Conservation (phyloP, 1,139 yeast genomes). For the Blastobotrys niveus region DNA sequence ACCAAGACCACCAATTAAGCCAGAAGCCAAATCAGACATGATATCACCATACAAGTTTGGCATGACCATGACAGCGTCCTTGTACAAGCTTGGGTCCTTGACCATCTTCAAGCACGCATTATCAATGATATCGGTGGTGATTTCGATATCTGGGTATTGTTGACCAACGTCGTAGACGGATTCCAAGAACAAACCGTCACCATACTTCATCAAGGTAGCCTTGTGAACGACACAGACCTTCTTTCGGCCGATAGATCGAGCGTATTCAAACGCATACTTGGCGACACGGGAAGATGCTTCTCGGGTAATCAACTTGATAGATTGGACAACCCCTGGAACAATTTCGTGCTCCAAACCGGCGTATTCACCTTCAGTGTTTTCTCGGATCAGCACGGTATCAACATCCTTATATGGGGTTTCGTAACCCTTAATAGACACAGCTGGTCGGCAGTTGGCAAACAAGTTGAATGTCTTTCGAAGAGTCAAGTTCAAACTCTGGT, state of each 20-base stretch:
- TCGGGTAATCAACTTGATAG: constrained; percentile 93
- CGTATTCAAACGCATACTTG: constrained; percentile 95
- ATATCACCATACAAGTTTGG: constrained; percentile 98
- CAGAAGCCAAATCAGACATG: constrained; percentile 94
- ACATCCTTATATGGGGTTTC: constrained; percentile 92
- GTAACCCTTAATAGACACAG: constrained; percentile 88
- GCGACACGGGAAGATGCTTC: constrained; percentile 95
- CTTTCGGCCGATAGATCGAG: constrained; percentile 80
- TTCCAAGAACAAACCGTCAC: constrained; percentile 93
- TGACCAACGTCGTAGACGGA: constrained; percentile 84
- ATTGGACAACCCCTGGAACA: constrained; percentile 97
- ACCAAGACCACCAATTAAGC: constrained; percentile 97
- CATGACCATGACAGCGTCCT: constrained; percentile 92
- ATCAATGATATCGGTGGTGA: constrained; percentile 85
- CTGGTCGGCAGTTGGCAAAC: constrained; percentile 97
- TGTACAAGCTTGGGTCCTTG: constrained; percentile 79
- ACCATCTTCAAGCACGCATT: constrained; percentile 91
- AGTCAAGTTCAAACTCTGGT: constrained; percentile 93
- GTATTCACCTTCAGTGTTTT: constrained; percentile 99
- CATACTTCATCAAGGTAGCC: constrained; percentile 96
- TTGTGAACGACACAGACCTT: constrained; percentile 94
- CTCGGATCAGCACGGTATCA: constrained; percentile 94
- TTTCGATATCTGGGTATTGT: constrained; percentile 85
- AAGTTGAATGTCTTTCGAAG: constrained; percentile 94
- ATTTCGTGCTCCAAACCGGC: constrained; percentile 98